phyloP scores from a whole-genome alignment of 2,329 filamentous ascomycete species.

The Calonectria hawksworthii region DNA sequence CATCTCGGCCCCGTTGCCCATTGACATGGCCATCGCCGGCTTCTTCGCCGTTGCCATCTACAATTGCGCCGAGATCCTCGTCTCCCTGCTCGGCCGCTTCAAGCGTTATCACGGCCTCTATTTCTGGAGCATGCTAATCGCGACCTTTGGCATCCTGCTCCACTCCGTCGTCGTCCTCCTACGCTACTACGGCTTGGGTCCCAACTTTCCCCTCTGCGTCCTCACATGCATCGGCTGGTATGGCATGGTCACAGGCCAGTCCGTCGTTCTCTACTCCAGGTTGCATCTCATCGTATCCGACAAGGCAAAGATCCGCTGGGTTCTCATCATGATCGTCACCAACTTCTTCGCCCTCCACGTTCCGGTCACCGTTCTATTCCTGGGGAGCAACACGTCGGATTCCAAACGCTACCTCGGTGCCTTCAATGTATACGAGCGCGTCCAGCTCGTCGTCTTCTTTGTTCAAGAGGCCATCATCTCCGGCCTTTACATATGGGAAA shows the following conservation, averaged over 20 bases:
- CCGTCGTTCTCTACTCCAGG: constrained; percentile 72
- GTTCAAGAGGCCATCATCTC: constrained; percentile 69
- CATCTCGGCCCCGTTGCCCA: constrained; percentile 14
- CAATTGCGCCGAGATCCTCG: constrained; percentile 13
- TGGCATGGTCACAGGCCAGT: constrained; percentile 72
- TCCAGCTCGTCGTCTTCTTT: constrained; percentile 68
- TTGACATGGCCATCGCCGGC: constrained; percentile 16
- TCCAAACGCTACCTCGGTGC: constrained; percentile 36
- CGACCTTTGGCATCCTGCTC: background rate
- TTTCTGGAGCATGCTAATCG: constrained; percentile 17
- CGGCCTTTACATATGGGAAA: constrained; percentile 66
- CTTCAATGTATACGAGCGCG: constrained; percentile 64
- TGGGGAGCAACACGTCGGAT: constrained; percentile 58
- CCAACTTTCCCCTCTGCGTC: constrained; percentile 13
- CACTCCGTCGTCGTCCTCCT: background rate
- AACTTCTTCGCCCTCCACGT: constrained; percentile 68
- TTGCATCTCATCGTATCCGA: constrained; percentile 72
- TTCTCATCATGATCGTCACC: constrained; percentile 70
- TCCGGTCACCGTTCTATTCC: constrained; percentile 68
- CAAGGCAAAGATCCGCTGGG: constrained; percentile 60
- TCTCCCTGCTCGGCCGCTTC: constrained; percentile 4
- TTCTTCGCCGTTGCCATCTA: constrained; percentile 17
- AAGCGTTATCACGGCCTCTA: constrained; percentile 14
- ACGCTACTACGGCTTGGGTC: constrained; percentile 10
- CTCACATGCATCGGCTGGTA: constrained; percentile 45